Percentiles rank a stretch among this genome's conserved stretches.
Evolutionary conservation across 345 rosid genomes (phyloP).

Genomic region (Gynandropsis gynandra): DNA sequence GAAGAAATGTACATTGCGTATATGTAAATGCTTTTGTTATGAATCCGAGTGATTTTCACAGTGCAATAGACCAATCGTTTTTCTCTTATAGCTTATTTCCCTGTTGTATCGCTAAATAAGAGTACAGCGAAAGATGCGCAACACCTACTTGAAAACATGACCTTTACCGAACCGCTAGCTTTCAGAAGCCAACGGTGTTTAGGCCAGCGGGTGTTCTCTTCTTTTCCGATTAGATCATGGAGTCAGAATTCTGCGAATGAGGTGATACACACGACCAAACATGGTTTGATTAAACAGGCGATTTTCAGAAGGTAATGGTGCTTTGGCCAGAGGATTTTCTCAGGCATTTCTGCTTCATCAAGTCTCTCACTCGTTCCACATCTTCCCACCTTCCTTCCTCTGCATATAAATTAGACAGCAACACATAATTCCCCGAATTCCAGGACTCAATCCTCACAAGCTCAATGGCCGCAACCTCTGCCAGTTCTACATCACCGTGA

Average conservation of each 20-base stretch:
- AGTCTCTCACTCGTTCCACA: conserved; percentile 42
- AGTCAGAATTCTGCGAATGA: too few relatives aligned
- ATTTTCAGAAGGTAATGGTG: background rate
- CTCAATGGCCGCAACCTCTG: conserved; percentile 49
- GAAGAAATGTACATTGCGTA: too few relatives aligned
- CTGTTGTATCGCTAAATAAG: background rate
- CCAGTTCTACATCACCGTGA: conserved; percentile 52
- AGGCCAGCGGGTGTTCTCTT: conserved; percentile 35
- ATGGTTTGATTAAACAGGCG: too few relatives aligned
- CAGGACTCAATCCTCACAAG: conserved; percentile 46
- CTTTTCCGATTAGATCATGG: too few relatives aligned
- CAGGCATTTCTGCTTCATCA: conserved; percentile 47
- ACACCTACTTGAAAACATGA: background rate
- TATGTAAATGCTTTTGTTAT: too few relatives aligned
- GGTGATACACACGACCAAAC: too few relatives aligned
- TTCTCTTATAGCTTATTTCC: background rate
- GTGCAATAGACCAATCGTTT: too few relatives aligned
- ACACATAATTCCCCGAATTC: conserved; percentile 67
- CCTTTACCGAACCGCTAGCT: background rate
- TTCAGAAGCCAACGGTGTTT: conserved; percentile 3
- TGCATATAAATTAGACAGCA: conserved; percentile 62
- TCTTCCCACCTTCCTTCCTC: conserved; percentile 65
- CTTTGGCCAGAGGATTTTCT: conserved; percentile 44
- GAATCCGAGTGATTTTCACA: too few relatives aligned
- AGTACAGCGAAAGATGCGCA: too few relatives aligned